phyloP scores from a whole-genome alignment of 139 green algal genomes.

The Chlorella sp. region DNA sequence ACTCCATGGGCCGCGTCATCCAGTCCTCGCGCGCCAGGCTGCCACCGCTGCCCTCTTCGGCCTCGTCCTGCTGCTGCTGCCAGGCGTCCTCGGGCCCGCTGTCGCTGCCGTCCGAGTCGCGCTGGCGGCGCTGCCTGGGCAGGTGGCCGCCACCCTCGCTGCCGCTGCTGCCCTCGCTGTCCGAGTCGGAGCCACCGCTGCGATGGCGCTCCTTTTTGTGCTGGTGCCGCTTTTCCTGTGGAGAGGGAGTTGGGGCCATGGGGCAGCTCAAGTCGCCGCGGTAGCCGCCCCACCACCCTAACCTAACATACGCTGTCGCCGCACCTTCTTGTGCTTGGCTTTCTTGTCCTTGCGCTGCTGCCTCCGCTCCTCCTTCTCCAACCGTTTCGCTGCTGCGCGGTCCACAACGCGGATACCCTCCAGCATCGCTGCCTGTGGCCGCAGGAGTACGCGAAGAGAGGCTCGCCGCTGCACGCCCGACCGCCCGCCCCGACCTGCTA shows the following conservation, averaged over 20 bases:
- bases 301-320: not conserved
- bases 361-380: constrained; percentile 31
- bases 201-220: constrained; percentile 2
- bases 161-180: constrained; percentile 13
- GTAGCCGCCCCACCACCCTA: not conserved
- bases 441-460: too few species aligned
- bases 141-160: not conserved
- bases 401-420: not conserved
- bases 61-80: not conserved
- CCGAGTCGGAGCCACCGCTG: not conserved
- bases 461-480: too few species aligned
- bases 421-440: too few species aligned
- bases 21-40: constrained; percentile 61
- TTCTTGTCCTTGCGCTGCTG: constrained; percentile 40
- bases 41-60: not conserved
- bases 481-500: too few species aligned
- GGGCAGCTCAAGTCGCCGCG: not conserved
- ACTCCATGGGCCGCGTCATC: constrained; percentile 74
- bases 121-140: not conserved
- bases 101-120: not conserved
- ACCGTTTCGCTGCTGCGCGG: constrained; percentile 15
- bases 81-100: constrained; percentile 4
- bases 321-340: constrained; percentile 45
- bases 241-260: not conserved
- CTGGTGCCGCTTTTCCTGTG: constrained; percentile 33